Percentiles rank a stretch among this genome's conserved stretches.
phyloP scores from a whole-genome alignment of 2,329 filamentous ascomycete genomes.

The Incumbomyces lentus region DNA sequence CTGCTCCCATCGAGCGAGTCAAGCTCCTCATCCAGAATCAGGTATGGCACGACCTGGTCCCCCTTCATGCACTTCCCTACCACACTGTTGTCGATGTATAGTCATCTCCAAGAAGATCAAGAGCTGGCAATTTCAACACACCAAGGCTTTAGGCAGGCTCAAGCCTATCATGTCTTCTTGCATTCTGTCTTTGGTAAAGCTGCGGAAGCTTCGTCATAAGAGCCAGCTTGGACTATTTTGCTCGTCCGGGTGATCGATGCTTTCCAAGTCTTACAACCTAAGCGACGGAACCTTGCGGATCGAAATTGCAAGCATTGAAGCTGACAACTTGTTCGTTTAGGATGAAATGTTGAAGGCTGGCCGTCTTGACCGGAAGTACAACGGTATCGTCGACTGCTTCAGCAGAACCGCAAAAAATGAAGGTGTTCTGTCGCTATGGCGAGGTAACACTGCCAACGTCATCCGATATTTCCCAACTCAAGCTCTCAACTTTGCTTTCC shows the following conservation, averaged over 20 bases:
- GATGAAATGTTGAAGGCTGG: slow-evolving; percentile 99
- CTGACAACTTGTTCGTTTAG: slow-evolving; percentile 39
- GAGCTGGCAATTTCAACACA: background rate
- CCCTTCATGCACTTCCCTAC: too few species aligned
- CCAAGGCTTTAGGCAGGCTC: background rate
- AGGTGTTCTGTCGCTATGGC: slow-evolving; percentile 92
- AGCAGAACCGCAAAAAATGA: slow-evolving; percentile 77
- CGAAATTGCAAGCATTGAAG: background rate
- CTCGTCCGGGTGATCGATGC: too few species aligned
- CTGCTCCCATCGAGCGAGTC: slow-evolving; percentile 99
- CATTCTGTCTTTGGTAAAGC: too few species aligned
- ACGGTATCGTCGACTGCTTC: slow-evolving; percentile 93
- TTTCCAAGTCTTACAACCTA: too few species aligned
- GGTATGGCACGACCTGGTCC: slow-evolving; percentile 49
- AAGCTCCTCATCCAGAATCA: slow-evolving; percentile 99
- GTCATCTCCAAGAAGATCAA: too few species aligned
- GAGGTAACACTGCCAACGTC: slow-evolving; percentile 99
- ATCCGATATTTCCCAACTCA: slow-evolving; percentile 99
- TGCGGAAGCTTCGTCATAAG: too few species aligned
- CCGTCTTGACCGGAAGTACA: slow-evolving; percentile 96
- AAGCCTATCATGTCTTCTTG: too few species aligned
- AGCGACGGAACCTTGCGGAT: too few species aligned
- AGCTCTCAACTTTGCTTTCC: slow-evolving; percentile 99
- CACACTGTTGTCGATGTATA: too few species aligned
- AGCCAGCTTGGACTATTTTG: too few species aligned